Base-by-base conservation (phyloP, 192 early-diverging fungal genomes). In the Entomortierella chlamydospora region DNA sequence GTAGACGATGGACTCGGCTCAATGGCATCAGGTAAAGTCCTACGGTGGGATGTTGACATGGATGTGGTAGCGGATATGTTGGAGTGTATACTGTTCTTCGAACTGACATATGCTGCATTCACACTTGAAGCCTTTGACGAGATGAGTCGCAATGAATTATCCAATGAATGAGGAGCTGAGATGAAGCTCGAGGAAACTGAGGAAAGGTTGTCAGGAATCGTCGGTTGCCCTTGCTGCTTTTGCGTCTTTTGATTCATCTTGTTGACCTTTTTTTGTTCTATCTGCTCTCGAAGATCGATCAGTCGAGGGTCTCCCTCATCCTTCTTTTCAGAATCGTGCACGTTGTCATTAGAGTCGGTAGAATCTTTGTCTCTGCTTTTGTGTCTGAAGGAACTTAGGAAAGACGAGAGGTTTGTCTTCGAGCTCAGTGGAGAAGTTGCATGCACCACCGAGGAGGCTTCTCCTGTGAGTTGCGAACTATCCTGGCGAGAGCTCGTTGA, bases 181-280 rank as follows among this genome's bases (percentile, higher is more conserved):
- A 37, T 37, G 10, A 10, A 37, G 34, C 34, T 37, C 4, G 10
- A 4, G 4, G 34, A 37, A 4, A 7, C 10, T 37, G 34, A 37
- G 5, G 34, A 37, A 37, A 7, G 10, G 51, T 4, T 17, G 20
- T 18, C 29, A 2, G 52, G 45, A 13, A 31, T 13, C 17, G 25
- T 11, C 5, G 45, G 45, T 10, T 60, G 41, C 18, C 41, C 30
- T 18, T 42, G 42, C 23, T 55, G 64, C 34, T 74, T 59, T 34
- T 30, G 15, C 18, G 64, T 56, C 33, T 74, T 50, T 43, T 60
- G 25, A 8, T 61, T 30, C 20, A 30, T 41, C 43, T 37, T 52
- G n/a, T 74, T 66, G 41, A 68, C 55, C 42, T 74, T 74, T 34
- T 68, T 66, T 23, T 74, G 64, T 12, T 61, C 64, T 37, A 67